Conservation (phyloP, 495 filamentous ascomycete genomes). For the Mytilinidion resinicola region DNA sequence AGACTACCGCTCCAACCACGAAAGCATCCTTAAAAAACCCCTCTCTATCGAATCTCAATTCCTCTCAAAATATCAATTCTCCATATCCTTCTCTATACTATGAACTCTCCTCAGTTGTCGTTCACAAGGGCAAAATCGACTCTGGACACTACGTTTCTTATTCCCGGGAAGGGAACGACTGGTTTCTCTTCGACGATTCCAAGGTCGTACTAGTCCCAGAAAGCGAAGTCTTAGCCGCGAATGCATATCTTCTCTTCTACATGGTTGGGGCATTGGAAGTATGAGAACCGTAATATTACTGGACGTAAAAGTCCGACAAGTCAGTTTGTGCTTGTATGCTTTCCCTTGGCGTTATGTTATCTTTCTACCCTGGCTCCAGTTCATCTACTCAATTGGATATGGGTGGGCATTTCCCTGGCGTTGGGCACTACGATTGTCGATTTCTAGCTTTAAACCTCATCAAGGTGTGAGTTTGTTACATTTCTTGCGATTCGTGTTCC, state of each 20-base stretch:
- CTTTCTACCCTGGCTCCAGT: too few species aligned
- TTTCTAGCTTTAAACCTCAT: too few species aligned
- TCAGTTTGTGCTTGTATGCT: too few species aligned
- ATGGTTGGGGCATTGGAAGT: constrained; percentile 20
- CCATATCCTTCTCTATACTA: constrained; percentile 41
- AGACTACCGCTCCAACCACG: constrained; percentile 17
- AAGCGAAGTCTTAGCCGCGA: constrained; percentile 68
- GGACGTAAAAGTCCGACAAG: not conserved
- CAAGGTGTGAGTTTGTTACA: too few species aligned
- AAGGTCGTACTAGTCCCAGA: constrained; percentile 74
- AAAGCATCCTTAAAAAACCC: constrained; percentile 12
- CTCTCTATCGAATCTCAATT: not conserved
- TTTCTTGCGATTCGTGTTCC: too few species aligned
- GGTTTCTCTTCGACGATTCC: constrained; percentile 90
- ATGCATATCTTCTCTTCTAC: constrained; percentile 87
- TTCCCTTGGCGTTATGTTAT: too few species aligned
- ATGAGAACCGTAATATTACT: not conserved
- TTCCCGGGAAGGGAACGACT: constrained; percentile 72
- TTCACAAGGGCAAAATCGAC: constrained; percentile 82
- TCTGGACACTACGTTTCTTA: constrained; percentile 89
- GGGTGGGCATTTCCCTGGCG: too few species aligned
- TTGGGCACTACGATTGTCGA: too few species aligned
- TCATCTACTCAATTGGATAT: too few species aligned
- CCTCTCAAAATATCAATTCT: constrained; percentile 21
- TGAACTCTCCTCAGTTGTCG: constrained; percentile 76